These are phyloP conservation scores for Phaeosphaeriaceae sp. DNA, from an alignment of 2,329 filamentous ascomycete species.

Conservation along the genomic window DNA sequence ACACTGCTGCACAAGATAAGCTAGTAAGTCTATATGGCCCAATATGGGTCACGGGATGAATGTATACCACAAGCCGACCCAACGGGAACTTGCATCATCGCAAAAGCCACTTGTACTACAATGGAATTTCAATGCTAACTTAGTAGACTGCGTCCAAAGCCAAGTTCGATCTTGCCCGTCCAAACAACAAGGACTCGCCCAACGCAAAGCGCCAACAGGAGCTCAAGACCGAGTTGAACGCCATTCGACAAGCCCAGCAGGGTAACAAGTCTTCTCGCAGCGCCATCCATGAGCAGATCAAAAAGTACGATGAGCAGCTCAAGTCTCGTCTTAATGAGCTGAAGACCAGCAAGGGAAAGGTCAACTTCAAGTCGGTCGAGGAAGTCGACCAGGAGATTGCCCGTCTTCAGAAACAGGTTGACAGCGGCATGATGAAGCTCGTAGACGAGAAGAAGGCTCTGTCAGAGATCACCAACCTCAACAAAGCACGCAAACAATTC, in stretches of 20 bases:
- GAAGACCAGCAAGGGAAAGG: conserved; percentile 80
- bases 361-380: conserved; percentile 84
- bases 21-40: conserved; percentile 56
- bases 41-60: neutral
- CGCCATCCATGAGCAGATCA: conserved; percentile 85
- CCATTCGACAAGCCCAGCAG: conserved; percentile 86
- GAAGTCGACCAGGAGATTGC: conserved; percentile 86
- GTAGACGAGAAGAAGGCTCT: conserved; percentile 98
- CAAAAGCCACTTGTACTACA: neutral
- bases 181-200: conserved; percentile 82
- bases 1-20: conserved; percentile 76
- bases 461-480: conserved; percentile 78
- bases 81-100: conserved; percentile 19
- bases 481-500: conserved; percentile 92
- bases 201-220: conserved; percentile 83
- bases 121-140: conserved; percentile 11
- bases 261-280: conserved; percentile 83
- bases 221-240: conserved; percentile 79
- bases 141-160: conserved; percentile 80
- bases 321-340: conserved; percentile 85
- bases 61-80: conserved; percentile 5
- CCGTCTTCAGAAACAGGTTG: conserved; percentile 81
- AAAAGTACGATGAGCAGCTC: conserved; percentile 86
- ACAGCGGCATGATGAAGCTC: conserved; percentile 88
- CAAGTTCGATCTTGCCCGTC: conserved; percentile 83